Evolutionary conservation across 1,139 yeast genomes (phyloP).

Genomic region (Yamadazyma oceani): DNA sequence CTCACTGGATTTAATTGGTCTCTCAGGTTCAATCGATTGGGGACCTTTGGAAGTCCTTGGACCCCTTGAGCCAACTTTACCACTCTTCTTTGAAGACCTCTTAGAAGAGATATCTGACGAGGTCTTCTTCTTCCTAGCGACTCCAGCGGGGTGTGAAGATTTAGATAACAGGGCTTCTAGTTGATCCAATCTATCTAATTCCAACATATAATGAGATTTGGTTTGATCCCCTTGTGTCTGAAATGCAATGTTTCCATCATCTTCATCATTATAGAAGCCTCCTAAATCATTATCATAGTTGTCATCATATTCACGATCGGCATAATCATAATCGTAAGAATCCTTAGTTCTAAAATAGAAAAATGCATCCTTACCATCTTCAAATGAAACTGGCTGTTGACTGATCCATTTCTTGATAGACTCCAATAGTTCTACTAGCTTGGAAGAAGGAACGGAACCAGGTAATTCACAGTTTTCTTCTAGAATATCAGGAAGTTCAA

Average conservation of each 20-base stretch:
- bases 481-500: conserved; percentile 37
- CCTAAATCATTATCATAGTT: conserved; percentile 14
- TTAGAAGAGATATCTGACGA: conserved; percentile 1
- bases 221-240: conserved; percentile 26
- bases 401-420: conserved; percentile 32
- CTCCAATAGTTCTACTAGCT: conserved; percentile 23
- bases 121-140: conserved; percentile 16
- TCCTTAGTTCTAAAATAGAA: conserved; percentile 31
- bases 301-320: conserved; percentile 18
- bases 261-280: conserved; percentile 18
- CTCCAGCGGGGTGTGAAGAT: conserved; percentile 10
- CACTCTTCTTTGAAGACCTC: conserved; percentile 4
- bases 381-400: conserved; percentile 37
- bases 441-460: conserved; percentile 17
- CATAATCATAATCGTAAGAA: conserved; percentile 20
- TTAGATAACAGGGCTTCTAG: conserved; percentile 25
- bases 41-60: conserved; percentile 12
- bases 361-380: conserved; percentile 43
- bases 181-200: conserved; percentile 34
- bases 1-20: conserved; percentile 45
- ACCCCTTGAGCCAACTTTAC: conserved; percentile 8
- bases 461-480: conserved; percentile 36
- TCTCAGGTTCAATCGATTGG: conserved; percentile 12
- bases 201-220: conserved; percentile 20
- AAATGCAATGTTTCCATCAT: conserved; percentile 37